phyloP scores from a whole-genome alignment of 176 grass and related monocot genomes.

The Raddia distichophylla region DNA sequence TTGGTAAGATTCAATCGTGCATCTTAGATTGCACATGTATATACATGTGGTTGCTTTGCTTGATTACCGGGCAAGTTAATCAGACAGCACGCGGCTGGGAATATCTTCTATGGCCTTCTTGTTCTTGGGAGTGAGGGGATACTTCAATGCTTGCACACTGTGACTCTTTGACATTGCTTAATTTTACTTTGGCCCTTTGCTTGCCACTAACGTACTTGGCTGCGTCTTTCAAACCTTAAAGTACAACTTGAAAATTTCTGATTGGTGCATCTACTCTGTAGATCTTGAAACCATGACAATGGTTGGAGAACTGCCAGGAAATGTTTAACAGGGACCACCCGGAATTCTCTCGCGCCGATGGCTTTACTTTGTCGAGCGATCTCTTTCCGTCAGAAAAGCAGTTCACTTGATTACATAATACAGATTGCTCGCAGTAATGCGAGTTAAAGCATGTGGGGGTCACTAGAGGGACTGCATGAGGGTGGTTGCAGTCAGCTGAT shows the following conservation, averaged over 20 bases:
- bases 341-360: not conserved
- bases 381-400: conserved; percentile 19
- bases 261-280: not conserved
- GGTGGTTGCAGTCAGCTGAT: conserved; percentile 32
- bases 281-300: conserved; percentile 31
- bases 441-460: conserved; percentile 4
- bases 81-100: not conserved
- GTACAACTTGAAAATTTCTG: conserved; percentile 4
- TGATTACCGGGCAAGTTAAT: conserved; percentile 31
- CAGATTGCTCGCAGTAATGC: conserved; percentile 18
- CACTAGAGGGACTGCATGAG: conserved; percentile 23
- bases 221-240: not conserved
- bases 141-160: conserved; percentile 44
- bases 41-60: conserved; percentile 17
- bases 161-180: conserved; percentile 1
- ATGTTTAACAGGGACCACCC: not conserved
- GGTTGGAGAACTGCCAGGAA: not conserved
- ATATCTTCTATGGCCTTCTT: not conserved
- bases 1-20: too few relatives aligned
- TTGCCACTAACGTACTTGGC: conserved; percentile 2
- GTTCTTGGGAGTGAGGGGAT: conserved; percentile 35
- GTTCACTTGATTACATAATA: not conserved
- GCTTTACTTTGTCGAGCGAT: conserved; percentile 11
- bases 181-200: conserved; percentile 35
- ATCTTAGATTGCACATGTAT: conserved; percentile 10